phyloP scores from a whole-genome alignment of 495 filamentous ascomycete genomes.

The Bacidia rubella region DNA sequence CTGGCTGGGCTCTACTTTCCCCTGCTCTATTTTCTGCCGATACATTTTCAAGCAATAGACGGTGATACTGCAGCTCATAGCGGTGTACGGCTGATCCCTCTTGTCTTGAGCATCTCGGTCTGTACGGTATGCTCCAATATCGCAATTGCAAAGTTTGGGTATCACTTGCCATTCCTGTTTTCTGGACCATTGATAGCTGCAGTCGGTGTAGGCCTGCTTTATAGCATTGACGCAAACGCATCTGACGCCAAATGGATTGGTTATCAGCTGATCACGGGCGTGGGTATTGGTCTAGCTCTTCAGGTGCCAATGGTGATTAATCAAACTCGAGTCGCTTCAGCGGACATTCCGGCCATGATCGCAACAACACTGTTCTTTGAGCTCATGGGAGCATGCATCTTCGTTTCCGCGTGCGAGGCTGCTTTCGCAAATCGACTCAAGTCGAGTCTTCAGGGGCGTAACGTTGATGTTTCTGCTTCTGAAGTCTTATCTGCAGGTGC shows the following conservation, averaged over 20 bases:
- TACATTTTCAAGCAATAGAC: constrained; percentile 53
- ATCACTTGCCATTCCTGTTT: background rate
- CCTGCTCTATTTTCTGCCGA: constrained; percentile 40
- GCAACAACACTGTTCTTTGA: background rate
- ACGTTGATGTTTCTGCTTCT: background rate
- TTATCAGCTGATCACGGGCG: background rate
- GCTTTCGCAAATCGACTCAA: background rate
- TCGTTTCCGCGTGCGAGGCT: background rate
- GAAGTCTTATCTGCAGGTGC: background rate
- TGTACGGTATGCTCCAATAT: constrained; percentile 27
- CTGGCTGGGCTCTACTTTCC: constrained; percentile 11
- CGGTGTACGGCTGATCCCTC: constrained; percentile 5
- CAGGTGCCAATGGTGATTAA: background rate
- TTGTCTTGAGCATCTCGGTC: constrained; percentile 24
- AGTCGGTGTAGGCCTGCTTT: background rate
- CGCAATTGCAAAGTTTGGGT: constrained; percentile 1
- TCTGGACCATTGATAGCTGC: background rate
- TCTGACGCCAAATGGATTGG: background rate
- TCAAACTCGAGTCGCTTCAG: background rate
- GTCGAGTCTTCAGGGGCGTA: background rate
- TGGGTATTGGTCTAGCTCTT: background rate
- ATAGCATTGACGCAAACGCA: background rate
- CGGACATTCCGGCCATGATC: background rate
- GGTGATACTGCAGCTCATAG: background rate
- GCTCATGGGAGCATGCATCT: background rate